Conservation (phyloP, 2,329 filamentous ascomycete species). For the Whalleya microplaca region DNA sequence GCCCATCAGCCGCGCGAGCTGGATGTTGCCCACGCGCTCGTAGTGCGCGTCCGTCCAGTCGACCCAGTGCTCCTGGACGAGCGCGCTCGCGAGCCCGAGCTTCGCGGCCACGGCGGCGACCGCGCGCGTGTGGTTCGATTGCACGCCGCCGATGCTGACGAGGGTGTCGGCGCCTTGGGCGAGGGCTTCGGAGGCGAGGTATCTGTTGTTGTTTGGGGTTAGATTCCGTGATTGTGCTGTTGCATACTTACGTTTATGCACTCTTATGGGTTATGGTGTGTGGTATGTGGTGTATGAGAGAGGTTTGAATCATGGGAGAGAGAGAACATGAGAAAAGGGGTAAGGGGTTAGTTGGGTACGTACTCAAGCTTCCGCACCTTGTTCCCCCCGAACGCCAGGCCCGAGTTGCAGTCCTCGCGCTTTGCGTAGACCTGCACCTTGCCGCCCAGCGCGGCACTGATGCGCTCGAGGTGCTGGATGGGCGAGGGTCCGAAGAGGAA, state of each 20-base stretch:
- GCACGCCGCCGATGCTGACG: slow-evolving; percentile 68
- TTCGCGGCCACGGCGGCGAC: slow-evolving; percentile 65
- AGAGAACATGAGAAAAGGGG: too few relatives aligned
- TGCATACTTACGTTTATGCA: too few relatives aligned
- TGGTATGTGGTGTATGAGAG: too few relatives aligned
- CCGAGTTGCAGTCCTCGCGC: slow-evolving; percentile 72
- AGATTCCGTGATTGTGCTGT: too few relatives aligned
- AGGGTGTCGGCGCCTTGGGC: slow-evolving; percentile 62
- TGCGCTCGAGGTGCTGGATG: slow-evolving; percentile 68
- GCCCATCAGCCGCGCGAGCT: slow-evolving; percentile 69
- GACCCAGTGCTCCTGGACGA: slow-evolving; percentile 73
- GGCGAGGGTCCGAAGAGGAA: slow-evolving; percentile 71
- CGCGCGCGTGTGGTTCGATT: slow-evolving; percentile 72
- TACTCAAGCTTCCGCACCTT: slow-evolving; percentile 71
- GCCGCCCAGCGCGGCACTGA: slow-evolving; percentile 62
- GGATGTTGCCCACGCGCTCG: slow-evolving; percentile 70
- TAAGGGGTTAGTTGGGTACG: slow-evolving; percentile 17
- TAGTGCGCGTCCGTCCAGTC: slow-evolving; percentile 63
- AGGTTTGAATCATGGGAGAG: too few relatives aligned
- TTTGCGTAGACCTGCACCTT: slow-evolving; percentile 70
- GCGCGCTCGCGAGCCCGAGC: slow-evolving; percentile 57
- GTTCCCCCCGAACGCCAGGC: slow-evolving; percentile 69
- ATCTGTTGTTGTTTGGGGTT: slow-evolving; percentile 42
- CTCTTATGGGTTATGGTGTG: too few relatives aligned
- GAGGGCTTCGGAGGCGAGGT: slow-evolving; percentile 66